A percentile compares a stretch with the other conserved stretches of the same genome.
Conservation (phyloP, 2,329 filamentous ascomycete genomes). For the Trichoderma semiorbis region DNA sequence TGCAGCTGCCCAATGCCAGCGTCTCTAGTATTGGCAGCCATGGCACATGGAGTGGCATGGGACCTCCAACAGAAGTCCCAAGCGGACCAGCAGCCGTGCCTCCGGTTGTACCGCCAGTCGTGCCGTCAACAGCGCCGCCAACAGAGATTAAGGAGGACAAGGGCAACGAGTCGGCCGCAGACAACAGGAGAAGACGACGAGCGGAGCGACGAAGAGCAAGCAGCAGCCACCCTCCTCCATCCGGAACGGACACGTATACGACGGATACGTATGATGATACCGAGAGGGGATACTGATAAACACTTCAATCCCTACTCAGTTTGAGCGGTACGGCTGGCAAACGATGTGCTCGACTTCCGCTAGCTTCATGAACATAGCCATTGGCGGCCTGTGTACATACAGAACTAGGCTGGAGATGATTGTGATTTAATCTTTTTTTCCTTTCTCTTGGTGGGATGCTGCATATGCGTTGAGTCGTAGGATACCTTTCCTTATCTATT, state of each 20-base stretch:
- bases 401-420: neutral
- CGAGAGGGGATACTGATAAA: constrained; percentile 20
- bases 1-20: constrained; percentile 37
- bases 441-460: constrained; percentile 5
- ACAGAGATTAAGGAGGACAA: constrained; percentile 23
- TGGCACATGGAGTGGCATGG: constrained; percentile 52
- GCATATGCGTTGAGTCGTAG: constrained; percentile 17
- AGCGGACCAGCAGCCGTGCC: neutral
- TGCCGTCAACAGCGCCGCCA: neutral
- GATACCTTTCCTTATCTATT: constrained; percentile 14
- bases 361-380: neutral
- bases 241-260: constrained; percentile 28
- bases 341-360: neutral
- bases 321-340: neutral
- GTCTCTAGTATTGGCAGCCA: constrained; percentile 50
- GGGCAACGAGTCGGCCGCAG: constrained; percentile 35
- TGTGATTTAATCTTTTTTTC: neutral
- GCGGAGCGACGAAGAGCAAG: constrained; percentile 49
- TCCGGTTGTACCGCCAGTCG: neutral
- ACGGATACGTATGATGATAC: constrained; percentile 28
- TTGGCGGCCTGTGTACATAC: constrained; percentile 10
- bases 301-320: neutral
- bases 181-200: constrained; percentile 54
- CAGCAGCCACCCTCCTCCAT: constrained; percentile 28
- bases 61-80: neutral